Evolutionary conservation across 805 yeast species (phyloP).

Genomic region (Wickerhamomyces chaumierensis): DNA sequence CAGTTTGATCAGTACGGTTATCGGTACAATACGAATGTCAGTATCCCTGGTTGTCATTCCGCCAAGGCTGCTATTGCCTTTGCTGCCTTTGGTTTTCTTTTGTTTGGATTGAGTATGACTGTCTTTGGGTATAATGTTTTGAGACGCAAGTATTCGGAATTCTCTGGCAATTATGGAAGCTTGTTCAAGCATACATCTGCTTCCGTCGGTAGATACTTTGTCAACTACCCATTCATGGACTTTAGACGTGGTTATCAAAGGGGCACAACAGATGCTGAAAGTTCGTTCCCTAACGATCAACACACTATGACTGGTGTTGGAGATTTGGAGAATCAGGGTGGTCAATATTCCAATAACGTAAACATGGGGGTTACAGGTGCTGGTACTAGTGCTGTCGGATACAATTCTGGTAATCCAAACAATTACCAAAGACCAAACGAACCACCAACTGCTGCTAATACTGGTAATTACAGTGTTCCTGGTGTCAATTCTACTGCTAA

Average conservation of each 20-base stretch:
- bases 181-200: slow-evolving; percentile 3
- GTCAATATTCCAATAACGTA: neutral
- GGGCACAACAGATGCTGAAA: neutral
- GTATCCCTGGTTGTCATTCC: slow-evolving; percentile 5
- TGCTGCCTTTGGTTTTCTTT: slow-evolving; percentile 12
- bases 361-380: no score
- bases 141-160: slow-evolving; percentile 6
- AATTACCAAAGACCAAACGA: no score
- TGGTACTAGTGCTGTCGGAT: no score
- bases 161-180: neutral
- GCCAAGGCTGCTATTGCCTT: slow-evolving; percentile 10
- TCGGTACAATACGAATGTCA: neutral
- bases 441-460: no score
- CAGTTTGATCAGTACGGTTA: neutral
- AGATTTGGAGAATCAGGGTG: neutral
- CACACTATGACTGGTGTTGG: neutral
- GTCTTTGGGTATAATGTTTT: slow-evolving; percentile 20
- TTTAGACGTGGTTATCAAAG: neutral
- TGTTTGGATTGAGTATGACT: slow-evolving; percentile 17
- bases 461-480: no score
- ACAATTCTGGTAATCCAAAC: no score
- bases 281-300: neutral
- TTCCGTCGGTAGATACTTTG: slow-evolving; percentile 2
- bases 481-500: no score
- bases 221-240: slow-evolving; percentile 1